phyloP scores from a whole-genome alignment of 345 rosid genomes.

The Trapa bicornis region DNA sequence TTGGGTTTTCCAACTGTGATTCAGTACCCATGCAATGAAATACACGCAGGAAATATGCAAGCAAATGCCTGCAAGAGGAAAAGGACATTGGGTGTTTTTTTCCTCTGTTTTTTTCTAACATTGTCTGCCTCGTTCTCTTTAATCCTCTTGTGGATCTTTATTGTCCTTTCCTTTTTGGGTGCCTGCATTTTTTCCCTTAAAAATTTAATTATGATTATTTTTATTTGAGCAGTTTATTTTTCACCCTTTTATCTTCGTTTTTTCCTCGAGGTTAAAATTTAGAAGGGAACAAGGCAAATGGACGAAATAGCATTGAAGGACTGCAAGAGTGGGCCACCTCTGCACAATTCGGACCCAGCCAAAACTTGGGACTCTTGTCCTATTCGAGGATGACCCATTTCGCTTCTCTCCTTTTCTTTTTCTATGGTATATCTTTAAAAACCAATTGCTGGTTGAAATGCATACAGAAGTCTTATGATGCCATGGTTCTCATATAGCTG shows the following conservation, averaged over 20 bases:
- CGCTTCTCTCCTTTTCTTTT: not conserved
- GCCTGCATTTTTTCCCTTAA: not conserved
- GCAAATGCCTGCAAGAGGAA: not conserved
- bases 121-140: not conserved
- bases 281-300: not conserved
- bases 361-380: not conserved
- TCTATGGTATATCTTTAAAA: no score
- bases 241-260: no score
- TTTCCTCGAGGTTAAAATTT: no score
- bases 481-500: no score
- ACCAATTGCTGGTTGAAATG: no score
- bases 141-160: not conserved
- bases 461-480: no score
- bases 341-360: not conserved
- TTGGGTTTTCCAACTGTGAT: not conserved
- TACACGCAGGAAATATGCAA: not conserved
- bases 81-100: not conserved
- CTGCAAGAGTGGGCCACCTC: not conserved
- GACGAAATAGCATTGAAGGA: slow-evolving; percentile 1
- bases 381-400: not conserved
- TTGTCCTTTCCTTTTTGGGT: not conserved
- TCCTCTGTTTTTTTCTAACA: not conserved
- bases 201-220: no score
- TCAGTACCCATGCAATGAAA: slow-evolving; percentile 5
- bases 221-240: no score